Evolutionary conservation across 2,329 filamentous ascomycete genomes (phyloP).

Genomic region (Falciphora oryzae): DNA sequence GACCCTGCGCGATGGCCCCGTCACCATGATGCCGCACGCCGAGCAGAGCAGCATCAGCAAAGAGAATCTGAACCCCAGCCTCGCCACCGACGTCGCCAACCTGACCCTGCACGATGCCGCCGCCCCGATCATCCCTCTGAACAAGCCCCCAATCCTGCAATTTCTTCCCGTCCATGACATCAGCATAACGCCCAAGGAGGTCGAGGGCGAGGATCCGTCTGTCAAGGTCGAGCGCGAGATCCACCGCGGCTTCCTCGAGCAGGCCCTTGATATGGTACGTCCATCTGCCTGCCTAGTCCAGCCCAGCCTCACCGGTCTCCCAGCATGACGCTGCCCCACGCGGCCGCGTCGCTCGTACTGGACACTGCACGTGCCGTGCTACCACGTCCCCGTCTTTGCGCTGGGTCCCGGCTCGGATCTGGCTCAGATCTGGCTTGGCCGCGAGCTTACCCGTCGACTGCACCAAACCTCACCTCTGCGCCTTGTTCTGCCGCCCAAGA

Average conservation of each 20-base stretch:
- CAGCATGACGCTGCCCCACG: not conserved
- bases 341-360: not conserved
- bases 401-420: not conserved
- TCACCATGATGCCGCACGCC: not conserved
- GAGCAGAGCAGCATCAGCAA: not conserved
- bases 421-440: not conserved
- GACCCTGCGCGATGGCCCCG: slow-evolving; percentile 7
- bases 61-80: slow-evolving; percentile 1
- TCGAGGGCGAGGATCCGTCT: slow-evolving; percentile 24
- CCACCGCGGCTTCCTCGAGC: slow-evolving; percentile 66
- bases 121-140: not conserved
- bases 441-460: not conserved
- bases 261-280: slow-evolving; percentile 79
- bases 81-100: not conserved
- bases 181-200: slow-evolving; percentile 20
- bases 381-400: not conserved
- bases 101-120: slow-evolving; percentile 6
- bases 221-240: slow-evolving; percentile 30
- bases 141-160: not conserved
- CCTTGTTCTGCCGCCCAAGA: not conserved
- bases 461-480: not conserved
- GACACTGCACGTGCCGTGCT: not conserved
- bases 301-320: not conserved
- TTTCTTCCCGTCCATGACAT: not conserved
- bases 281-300: not conserved